Evolutionary conservation across 257 asterid species (phyloP), one percentile per base, ranked within the genome.

Genomic region (Orobanche coerulescens): DNA sequence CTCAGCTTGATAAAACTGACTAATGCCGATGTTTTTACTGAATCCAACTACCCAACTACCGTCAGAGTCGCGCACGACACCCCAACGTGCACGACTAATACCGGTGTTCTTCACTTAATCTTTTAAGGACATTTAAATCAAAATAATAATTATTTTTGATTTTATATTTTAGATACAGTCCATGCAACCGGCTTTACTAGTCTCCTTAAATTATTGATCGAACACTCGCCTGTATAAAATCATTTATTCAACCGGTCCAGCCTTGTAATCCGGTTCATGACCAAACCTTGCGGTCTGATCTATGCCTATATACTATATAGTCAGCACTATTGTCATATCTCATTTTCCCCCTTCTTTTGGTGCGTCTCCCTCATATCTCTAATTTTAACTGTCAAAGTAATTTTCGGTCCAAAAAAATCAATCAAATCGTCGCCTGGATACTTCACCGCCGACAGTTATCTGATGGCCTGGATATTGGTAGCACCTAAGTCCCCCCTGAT

Each of bases 391-490:
- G 44, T 61, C 55, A 15, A 16, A 14, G n/a, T 26, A 25, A 57
- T 22, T 9, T 53, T 26, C 59, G 26, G 22, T 53, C 40, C 13
- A 23, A 12, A 24, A 48, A 15, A 43, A 7, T 10, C 43, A 37
- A 52, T 52, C 60, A 28, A 37, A 57, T 56, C 69, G 12, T 62
- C 70, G 65, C 52, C 70, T 55, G 50, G 14, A 8, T 15, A 55
- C 31, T 14, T 53, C 47, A 48, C 58, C 19, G 64, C 62, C 69
- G 73, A 19, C 53, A 44, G 33, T 47, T 55, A 14, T 33, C 60
- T 18, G 73, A 72, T 61, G 49, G 46, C 37, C 61, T 60, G 51
- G 20, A 53, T 46, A 34, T 46, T 30, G 18, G 67, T 72, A 49
- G 56, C 20, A 62, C 36, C 39, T 19, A 33, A 36, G 31, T 10